Evolutionary conservation across 345 rosid genomes (phyloP).

Genomic region (Kernera saxatilis): DNA sequence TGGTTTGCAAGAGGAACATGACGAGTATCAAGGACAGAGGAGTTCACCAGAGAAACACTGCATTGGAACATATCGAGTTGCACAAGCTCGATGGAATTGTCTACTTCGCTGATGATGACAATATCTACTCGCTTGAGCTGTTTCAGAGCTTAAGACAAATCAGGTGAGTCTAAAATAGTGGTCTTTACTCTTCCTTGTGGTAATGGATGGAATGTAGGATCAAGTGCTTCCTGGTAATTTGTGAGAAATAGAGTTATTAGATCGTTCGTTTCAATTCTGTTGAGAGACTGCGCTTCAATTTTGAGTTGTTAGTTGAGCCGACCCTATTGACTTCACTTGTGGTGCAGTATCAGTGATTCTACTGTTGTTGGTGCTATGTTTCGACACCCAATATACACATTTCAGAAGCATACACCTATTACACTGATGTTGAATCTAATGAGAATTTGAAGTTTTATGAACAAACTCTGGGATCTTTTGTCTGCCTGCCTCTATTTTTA

Average conservation of each 20-base stretch:
- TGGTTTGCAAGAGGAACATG: slow-evolving; percentile 50
- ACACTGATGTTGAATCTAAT: background rate
- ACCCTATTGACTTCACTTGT: background rate
- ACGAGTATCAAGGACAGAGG: slow-evolving; percentile 64
- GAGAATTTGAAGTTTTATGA: background rate
- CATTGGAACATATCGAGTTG: slow-evolving; percentile 69
- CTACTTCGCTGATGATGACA: slow-evolving; percentile 82
- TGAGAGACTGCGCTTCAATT: background rate
- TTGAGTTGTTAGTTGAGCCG: background rate
- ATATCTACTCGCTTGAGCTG: slow-evolving; percentile 68
- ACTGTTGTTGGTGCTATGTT: background rate
- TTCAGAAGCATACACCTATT: background rate
- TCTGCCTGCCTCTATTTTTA: background rate
- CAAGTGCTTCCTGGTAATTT: background rate
- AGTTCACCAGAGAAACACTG: slow-evolving; percentile 69
- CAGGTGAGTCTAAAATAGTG: slow-evolving; percentile 38
- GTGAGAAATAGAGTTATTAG: background rate
- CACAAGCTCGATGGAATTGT: slow-evolving; percentile 84
- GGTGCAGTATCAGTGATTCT: background rate
- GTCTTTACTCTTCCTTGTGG: background rate
- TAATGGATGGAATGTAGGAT: background rate
- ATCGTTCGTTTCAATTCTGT: background rate
- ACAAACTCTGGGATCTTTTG: background rate
- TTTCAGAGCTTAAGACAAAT: slow-evolving; percentile 61
- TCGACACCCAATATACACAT: background rate